A percentile compares a stretch with the other conserved stretches of the same genome.
These are phyloP conservation scores for Solanum ossicruentum DNA, from an alignment of 257 asterid species.

Conservation along the genomic window DNA sequence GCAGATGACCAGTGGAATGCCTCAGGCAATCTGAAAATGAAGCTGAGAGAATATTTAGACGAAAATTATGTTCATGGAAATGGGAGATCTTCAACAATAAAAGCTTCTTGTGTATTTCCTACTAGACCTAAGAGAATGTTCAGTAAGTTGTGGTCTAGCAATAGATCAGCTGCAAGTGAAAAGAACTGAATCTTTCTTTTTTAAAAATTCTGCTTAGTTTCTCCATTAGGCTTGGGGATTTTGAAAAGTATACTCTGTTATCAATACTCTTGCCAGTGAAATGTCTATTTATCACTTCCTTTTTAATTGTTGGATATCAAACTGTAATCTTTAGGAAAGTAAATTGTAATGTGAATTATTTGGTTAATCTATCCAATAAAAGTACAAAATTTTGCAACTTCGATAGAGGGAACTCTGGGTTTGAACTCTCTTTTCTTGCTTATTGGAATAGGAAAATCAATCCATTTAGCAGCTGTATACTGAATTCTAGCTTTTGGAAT, in stretches of 20 bases:
- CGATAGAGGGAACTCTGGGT: too few species aligned
- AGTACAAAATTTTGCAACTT: not conserved
- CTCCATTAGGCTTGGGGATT: not conserved
- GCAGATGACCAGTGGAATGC: constrained; percentile 64
- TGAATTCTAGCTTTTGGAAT: not conserved
- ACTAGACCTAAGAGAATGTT: constrained; percentile 49
- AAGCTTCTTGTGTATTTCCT: constrained; percentile 31
- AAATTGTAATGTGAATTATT: constrained; percentile 26
- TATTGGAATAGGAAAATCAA: not conserved
- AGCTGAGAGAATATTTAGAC: constrained; percentile 46
- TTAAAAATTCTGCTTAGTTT: not conserved
- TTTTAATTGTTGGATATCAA: constrained; percentile 8
- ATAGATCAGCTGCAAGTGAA: constrained; percentile 33
- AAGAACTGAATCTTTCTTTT: constrained; percentile 22
- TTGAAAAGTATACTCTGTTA: constrained; percentile 4
- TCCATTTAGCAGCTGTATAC: not conserved
- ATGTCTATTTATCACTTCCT: not conserved
- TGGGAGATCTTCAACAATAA: constrained; percentile 16
- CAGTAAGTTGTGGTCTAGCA: constrained; percentile 70
- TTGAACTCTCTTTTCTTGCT: too few species aligned
- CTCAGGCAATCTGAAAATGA: constrained; percentile 60
- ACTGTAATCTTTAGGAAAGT: constrained; percentile 25
- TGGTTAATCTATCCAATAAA: constrained; percentile 35
- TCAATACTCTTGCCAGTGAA: constrained; percentile 6
- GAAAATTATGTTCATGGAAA: constrained; percentile 9